Conservation (phyloP, 2,329 filamentous ascomycete genomes). For the Penicillium sp. region DNA sequence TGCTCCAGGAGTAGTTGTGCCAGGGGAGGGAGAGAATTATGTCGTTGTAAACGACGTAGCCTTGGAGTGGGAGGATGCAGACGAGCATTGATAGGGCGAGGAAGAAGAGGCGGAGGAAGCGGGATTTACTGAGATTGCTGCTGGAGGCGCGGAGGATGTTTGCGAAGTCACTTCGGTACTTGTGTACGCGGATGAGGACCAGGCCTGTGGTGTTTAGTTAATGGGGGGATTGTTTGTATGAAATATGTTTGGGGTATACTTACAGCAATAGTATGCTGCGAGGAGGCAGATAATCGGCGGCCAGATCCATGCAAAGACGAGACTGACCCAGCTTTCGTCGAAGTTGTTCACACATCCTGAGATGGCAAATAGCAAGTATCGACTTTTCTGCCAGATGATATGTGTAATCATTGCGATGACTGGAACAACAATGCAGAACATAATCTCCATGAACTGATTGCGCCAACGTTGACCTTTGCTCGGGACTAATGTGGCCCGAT, state of each 20-base stretch:
- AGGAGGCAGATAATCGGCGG: slow-evolving; percentile 54
- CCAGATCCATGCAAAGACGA: slow-evolving; percentile 57
- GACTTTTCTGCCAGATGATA: slow-evolving; percentile 57
- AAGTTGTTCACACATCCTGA: slow-evolving; percentile 57
- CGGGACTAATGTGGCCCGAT: slow-evolving; percentile 52
- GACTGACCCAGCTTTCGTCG: slow-evolving; percentile 57
- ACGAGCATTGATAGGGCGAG: slow-evolving; percentile 56
- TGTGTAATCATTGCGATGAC: slow-evolving; percentile 55
- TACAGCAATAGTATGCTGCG: slow-evolving; percentile 58
- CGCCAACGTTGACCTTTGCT: slow-evolving; percentile 49
- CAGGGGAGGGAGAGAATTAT: slow-evolving; percentile 33
- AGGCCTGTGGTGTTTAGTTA: slow-evolving; percentile 46
- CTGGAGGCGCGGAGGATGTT: slow-evolving; percentile 52
- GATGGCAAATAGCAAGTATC: slow-evolving; percentile 59
- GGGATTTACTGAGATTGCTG: slow-evolving; percentile 55
- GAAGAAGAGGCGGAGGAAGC: slow-evolving; percentile 56
- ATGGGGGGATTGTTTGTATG: background rate
- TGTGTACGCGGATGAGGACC: slow-evolving; percentile 59
- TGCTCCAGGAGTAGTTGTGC: slow-evolving; percentile 53
- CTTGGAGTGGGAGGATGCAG: slow-evolving; percentile 53
- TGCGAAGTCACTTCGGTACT: slow-evolving; percentile 59
- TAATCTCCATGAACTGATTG: slow-evolving; percentile 50
- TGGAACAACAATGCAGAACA: slow-evolving; percentile 58
- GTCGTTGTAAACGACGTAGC: slow-evolving; percentile 52
- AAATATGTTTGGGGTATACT: slow-evolving; percentile 23